Conservation (phyloP, 805 yeast species). For the Diddensiella caesifluorescens region DNA sequence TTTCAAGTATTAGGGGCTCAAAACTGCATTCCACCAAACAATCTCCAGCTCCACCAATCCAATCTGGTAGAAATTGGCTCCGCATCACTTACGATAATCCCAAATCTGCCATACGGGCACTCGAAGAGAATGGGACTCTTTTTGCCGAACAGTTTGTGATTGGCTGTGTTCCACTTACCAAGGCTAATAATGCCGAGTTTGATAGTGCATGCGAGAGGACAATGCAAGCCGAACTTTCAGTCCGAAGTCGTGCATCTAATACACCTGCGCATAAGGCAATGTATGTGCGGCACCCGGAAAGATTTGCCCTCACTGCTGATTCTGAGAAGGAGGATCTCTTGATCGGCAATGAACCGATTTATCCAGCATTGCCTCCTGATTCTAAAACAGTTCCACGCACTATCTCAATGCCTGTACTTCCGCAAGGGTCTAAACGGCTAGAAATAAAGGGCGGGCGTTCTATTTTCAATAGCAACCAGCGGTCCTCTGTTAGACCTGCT, state of each 20-base stretch:
- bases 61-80: slow-evolving; percentile 87
- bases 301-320: background rate
- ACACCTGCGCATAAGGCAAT: background rate
- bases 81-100: slow-evolving; percentile 76
- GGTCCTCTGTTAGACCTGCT: slow-evolving; percentile 9
- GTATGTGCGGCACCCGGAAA: background rate
- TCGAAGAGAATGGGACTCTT: slow-evolving; percentile 73
- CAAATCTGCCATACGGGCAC: slow-evolving; percentile 72
- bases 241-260: slow-evolving; percentile 7
- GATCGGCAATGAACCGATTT: background rate
- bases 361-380: background rate
- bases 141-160: slow-evolving; percentile 56
- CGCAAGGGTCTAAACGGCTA: slow-evolving; percentile 10
- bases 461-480: slow-evolving; percentile 21
- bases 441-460: slow-evolving; percentile 23
- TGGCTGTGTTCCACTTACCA: slow-evolving; percentile 65
- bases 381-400: slow-evolving; percentile 15
- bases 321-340: background rate
- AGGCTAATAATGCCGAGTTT: slow-evolving; percentile 9
- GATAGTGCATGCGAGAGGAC: slow-evolving; percentile 8
- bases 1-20: slow-evolving; percentile 40
- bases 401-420: slow-evolving; percentile 20
- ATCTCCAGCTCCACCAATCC: slow-evolving; percentile 49
- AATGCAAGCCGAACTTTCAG: slow-evolving; percentile 14
- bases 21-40: slow-evolving; percentile 24